Evolutionary conservation across 2,329 filamentous ascomycete species (phyloP).

Genomic region (Cadophora malorum): DNA sequence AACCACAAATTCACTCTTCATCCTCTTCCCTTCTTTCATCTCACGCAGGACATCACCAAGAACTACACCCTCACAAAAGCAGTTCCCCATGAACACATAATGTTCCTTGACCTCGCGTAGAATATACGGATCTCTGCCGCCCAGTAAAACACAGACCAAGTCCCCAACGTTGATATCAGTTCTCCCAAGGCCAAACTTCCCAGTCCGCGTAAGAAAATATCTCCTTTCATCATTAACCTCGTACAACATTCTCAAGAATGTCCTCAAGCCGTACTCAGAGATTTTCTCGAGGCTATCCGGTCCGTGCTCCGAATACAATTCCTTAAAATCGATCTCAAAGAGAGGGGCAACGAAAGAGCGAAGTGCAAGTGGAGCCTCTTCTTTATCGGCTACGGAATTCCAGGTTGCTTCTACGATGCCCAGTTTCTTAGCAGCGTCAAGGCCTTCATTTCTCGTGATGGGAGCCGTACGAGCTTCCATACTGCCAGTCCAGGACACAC

Average conservation of each 20-base stretch:
- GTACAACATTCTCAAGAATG: not conserved
- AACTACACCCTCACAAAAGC: not conserved
- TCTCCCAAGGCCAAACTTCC: not conserved
- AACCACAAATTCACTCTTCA: not conserved
- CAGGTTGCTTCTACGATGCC: not conserved
- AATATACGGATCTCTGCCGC: not conserved
- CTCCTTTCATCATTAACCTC: not conserved
- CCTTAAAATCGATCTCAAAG: not conserved
- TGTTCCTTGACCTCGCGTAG: not conserved
- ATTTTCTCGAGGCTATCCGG: not conserved
- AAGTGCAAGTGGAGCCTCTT: not conserved
- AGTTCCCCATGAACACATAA: not conserved
- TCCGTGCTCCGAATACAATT: not conserved
- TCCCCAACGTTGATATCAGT: not conserved
- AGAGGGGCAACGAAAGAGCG: not conserved
- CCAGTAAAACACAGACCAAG: not conserved
- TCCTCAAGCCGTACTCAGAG: not conserved
- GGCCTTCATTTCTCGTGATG: not conserved
- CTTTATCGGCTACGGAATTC: not conserved
- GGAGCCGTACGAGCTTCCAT: not conserved
- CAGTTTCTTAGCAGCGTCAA: not conserved
- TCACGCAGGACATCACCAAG: not conserved
- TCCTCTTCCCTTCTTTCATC: not conserved
- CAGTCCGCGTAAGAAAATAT: not conserved
- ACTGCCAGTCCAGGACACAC: not conserved